A percentile compares a stretch with the other conserved stretches of the same genome.
Conservation (phyloP, 768 basidiomycete genomes). For the Rhizopogon vulgaris region DNA sequence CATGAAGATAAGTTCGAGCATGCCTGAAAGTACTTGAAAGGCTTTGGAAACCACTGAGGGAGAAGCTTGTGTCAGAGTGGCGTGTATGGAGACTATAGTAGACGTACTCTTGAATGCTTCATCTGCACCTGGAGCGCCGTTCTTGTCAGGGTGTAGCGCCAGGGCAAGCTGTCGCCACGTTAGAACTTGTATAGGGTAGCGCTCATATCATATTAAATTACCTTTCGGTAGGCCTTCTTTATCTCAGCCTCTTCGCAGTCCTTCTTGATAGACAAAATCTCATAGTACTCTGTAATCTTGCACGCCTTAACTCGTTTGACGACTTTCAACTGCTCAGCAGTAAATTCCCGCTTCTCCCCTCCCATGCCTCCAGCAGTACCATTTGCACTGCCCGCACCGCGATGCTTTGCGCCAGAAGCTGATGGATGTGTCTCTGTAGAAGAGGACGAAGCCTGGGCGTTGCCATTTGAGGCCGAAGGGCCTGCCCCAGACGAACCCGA, state of each 20-base stretch:
- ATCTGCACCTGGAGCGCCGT: slow-evolving; percentile 95
- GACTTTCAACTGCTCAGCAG: slow-evolving; percentile 71
- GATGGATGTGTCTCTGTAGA: slow-evolving; percentile 68
- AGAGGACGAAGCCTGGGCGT: slow-evolving; percentile 39
- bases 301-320: slow-evolving; percentile 84
- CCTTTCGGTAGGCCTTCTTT: slow-evolving; percentile 96
- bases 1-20: not conserved
- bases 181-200: slow-evolving; percentile 4
- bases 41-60: slow-evolving; percentile 93
- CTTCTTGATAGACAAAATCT: slow-evolving; percentile 74
- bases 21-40: slow-evolving; percentile 89
- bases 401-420: slow-evolving; percentile 63
- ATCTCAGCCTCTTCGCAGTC: slow-evolving; percentile 81
- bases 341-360: slow-evolving; percentile 80
- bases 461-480: slow-evolving; percentile 28
- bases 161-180: slow-evolving; percentile 61
- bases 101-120: slow-evolving; percentile 94
- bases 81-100: not conserved
- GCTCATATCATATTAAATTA: slow-evolving; percentile 28
- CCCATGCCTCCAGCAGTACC: slow-evolving; percentile 60
- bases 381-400: slow-evolving; percentile 35
- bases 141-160: slow-evolving; percentile 88
- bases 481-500: slow-evolving; percentile 34
- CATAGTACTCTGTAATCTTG: slow-evolving; percentile 89
- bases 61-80: slow-evolving; percentile 2